These are phyloP conservation scores for Aureobasidium sp. DNA, from an alignment of 2,329 filamentous ascomycete genomes.

Conservation along the genomic window DNA sequence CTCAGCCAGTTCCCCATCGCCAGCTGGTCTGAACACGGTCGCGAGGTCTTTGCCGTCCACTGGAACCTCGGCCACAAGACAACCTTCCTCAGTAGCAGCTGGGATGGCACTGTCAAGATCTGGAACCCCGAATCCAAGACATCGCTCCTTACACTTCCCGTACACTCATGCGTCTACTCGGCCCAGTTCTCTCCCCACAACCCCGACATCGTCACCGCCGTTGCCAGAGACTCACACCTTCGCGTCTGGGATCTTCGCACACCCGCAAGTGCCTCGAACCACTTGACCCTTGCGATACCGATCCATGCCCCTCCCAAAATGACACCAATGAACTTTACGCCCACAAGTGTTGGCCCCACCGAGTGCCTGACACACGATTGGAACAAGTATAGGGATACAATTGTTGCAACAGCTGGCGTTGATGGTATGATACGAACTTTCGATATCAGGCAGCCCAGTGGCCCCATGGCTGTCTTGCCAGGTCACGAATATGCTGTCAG, in stretches of 20 bases:
- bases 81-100: constrained; percentile 82
- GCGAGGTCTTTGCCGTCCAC: constrained; percentile 84
- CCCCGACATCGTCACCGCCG: constrained; percentile 76
- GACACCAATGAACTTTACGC: constrained; percentile 39
- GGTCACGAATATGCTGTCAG: constrained; percentile 91
- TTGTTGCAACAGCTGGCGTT: constrained; percentile 83
- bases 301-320: constrained; percentile 62
- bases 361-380: constrained; percentile 95
- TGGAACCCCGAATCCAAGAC: constrained; percentile 70
- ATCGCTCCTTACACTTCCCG: constrained; percentile 78
- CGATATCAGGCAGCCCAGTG: constrained; percentile 73
- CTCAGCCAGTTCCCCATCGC: constrained; percentile 79
- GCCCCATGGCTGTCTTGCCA: constrained; percentile 65
- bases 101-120: constrained; percentile 94
- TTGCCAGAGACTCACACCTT: constrained; percentile 81
- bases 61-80: constrained; percentile 93
- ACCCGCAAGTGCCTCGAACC: constrained; percentile 78
- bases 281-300: constrained; percentile 74
- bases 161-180: constrained; percentile 90
- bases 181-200: constrained; percentile 86
- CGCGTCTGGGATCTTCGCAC: constrained; percentile 88
- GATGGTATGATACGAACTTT: constrained; percentile 84
- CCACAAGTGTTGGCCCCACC: constrained; percentile 50
- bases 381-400: constrained; percentile 90
- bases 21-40: constrained; percentile 87